Evolutionary conservation across 495 filamentous ascomycete genomes (phyloP).

Genomic region (Lepraria neglecta): DNA sequence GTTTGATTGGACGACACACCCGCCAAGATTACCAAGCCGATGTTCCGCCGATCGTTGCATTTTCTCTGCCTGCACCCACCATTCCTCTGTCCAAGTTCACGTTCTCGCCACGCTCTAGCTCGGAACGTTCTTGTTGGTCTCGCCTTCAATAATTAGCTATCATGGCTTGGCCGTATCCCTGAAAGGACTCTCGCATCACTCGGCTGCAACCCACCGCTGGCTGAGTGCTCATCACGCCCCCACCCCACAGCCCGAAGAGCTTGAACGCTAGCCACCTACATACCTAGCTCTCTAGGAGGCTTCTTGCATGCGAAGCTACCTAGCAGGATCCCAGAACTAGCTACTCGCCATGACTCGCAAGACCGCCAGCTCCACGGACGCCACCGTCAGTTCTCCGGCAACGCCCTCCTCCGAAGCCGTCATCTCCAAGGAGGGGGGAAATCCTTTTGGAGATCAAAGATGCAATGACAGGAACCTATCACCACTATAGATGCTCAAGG

Average conservation of each 20-base stretch:
- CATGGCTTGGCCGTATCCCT: constrained; percentile 30
- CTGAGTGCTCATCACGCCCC: constrained; percentile 6
- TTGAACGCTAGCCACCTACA: not conserved
- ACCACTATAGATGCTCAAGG: constrained; percentile 20
- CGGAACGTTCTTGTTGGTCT: not conserved
- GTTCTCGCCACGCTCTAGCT: not conserved
- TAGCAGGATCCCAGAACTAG: not conserved
- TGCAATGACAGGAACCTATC: not conserved
- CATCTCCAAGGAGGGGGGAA: constrained; percentile 17
- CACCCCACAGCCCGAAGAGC: not conserved
- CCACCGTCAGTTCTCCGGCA: not conserved
- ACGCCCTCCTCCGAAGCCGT: not conserved
- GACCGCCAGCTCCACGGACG: not conserved
- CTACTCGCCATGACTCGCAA: constrained; percentile 12
- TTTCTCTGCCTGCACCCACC: not conserved
- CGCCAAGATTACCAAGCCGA: not conserved
- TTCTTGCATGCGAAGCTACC: too few relatives aligned
- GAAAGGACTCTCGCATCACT: constrained; percentile 14
- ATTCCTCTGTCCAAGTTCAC: not conserved
- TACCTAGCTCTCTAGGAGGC: not conserved
- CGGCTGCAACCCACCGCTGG: constrained; percentile 8
- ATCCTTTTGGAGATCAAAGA: constrained; percentile 19
- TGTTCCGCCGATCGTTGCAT: not conserved
- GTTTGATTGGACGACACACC: constrained; percentile 10
- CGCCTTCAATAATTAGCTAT: not conserved